phyloP scores from a whole-genome alignment of 805 yeast species.

The Nakazawaea wickerhamii region DNA sequence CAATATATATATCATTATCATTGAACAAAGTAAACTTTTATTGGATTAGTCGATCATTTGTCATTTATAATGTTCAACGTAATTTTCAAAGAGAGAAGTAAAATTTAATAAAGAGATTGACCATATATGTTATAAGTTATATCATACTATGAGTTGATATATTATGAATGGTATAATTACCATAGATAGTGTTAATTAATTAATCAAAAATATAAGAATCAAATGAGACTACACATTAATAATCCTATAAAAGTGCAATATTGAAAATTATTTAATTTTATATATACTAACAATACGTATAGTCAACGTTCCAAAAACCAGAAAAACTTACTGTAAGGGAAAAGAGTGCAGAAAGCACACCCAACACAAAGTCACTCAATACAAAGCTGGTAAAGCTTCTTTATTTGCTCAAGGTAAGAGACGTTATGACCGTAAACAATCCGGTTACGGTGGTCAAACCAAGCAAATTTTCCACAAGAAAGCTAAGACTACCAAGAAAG shows the following conservation, averaged over 20 bases:
- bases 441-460: constrained; percentile 99
- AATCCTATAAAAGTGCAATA: too few relatives aligned
- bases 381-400: constrained; percentile 99
- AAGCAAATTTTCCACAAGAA: constrained; percentile 99
- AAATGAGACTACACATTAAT: too few relatives aligned
- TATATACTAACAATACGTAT: constrained; percentile 16
- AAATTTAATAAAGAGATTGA: too few relatives aligned
- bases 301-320: constrained; percentile 99
- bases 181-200: too few relatives aligned
- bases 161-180: too few relatives aligned
- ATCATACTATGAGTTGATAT: too few relatives aligned
- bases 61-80: too few relatives aligned
- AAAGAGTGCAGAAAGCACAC: constrained; percentile 99
- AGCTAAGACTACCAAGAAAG: constrained; percentile 99
- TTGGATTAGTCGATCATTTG: too few relatives aligned
- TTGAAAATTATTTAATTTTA: not conserved
- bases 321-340: constrained; percentile 99
- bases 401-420: constrained; percentile 99
- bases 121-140: too few relatives aligned
- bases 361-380: constrained; percentile 99
- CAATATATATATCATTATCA: not conserved
- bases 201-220: too few relatives aligned
- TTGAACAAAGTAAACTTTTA: too few relatives aligned
- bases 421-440: constrained; percentile 99
- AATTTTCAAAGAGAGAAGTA: too few relatives aligned